Base-by-base conservation (phyloP, 441 rosid genomes). In the Erodium texanum region DNA sequence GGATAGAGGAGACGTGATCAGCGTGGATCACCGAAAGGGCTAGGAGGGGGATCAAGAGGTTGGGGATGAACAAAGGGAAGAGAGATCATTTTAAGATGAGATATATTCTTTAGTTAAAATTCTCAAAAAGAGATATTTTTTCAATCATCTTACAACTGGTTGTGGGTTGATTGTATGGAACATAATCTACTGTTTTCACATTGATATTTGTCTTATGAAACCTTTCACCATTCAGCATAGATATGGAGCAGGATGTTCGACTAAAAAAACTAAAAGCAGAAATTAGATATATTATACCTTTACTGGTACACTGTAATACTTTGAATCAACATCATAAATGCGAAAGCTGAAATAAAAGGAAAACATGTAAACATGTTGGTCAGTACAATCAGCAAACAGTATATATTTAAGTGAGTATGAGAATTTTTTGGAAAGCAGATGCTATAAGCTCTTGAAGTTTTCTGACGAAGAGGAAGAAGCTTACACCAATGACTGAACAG, bases 401-500 rank as follows among this genome's bases (percentile, higher is more conserved):
- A 45, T 10, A 45, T 45, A 45, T 34, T 34, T 45, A 45, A 45
- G 5, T 2, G 16, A 45, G 14, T 45, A 45, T 45, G 52, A 45
- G 5, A 2, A 14, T 45, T 11, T 45, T 45, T 45, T 45, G 52
- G 52, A 45, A 3, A 45, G 52, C 52, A 45, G 52, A 45, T 12
- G 14, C 52, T 45, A 45, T 45, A 45, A 11, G 52, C 52, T 45
- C 52, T 45, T n/a, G 52, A 4, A 45, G 2, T 45, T 45, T 45
- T 45, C 16, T 45, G n/a, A 45, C 52, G 14, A 45, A 45, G 52
- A 45, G 4, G n/a, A 45, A 43, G 74, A 73, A 72, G 54, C 85
- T 74, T 86, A 89, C 97, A 86, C 74, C 75, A 92, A 79, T 59
- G 81, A 80, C 77, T 92, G 97, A 66, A 92, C 76, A 5, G 80